Conservation (phyloP, 139 green algal genomes). For the Parachlorella kessleri region DNA sequence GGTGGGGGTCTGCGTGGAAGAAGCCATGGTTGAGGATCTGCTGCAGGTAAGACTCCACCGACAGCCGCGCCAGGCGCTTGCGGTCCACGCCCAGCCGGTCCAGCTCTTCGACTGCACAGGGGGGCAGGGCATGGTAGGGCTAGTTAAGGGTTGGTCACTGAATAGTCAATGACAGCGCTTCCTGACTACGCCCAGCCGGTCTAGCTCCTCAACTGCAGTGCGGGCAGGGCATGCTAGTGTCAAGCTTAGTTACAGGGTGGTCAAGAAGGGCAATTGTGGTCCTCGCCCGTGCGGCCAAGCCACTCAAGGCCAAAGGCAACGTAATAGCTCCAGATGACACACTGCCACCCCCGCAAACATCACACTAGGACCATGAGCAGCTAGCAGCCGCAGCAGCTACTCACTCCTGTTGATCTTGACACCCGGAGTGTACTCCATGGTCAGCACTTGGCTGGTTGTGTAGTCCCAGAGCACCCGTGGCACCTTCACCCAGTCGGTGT, state of each 20-base stretch:
- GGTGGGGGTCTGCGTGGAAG: slow-evolving; percentile 96
- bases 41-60: slow-evolving; percentile 96
- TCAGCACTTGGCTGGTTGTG: slow-evolving; percentile 81
- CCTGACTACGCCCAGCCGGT: slow-evolving; percentile 86
- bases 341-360: no score
- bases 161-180: slow-evolving; percentile 28
- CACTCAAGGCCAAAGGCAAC: no score
- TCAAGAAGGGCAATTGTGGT: background rate
- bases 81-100: slow-evolving; percentile 88
- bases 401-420: slow-evolving; percentile 95
- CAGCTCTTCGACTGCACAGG: slow-evolving; percentile 52
- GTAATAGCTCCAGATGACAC: no score
- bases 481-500: slow-evolving; percentile 92
- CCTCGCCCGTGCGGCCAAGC: no score
- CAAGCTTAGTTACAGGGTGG: background rate
- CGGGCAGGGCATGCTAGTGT: background rate
- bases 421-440: slow-evolving; percentile 95
- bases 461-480: slow-evolving; percentile 90
- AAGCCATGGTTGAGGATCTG: slow-evolving; percentile 92
- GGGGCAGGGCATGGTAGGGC: background rate
- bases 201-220: slow-evolving; percentile 58
- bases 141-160: background rate
- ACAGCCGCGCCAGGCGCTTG: slow-evolving; percentile 73
- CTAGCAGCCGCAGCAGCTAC: no score
- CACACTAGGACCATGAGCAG: no score